Base-by-base conservation (phyloP, 192 early-diverging fungal genomes). In the Radiomyces spectabilis region DNA sequence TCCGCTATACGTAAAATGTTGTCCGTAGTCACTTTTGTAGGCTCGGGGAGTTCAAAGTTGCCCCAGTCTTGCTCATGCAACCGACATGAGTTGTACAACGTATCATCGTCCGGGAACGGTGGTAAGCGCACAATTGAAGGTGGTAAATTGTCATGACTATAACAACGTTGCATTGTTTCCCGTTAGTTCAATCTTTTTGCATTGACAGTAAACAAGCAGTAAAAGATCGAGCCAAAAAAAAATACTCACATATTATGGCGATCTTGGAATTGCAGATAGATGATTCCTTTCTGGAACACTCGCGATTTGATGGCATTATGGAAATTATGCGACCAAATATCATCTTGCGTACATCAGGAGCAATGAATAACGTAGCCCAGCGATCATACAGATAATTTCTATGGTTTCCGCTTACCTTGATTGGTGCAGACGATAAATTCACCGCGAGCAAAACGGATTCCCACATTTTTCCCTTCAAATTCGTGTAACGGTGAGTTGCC, bases 401-500 rank as follows among this genome's bases (percentile, higher is more conserved):
- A 8, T 40, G 34, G 4, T 40, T 51, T 42, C 31, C 18, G 18
- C 7, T 43, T 40, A 67, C 65, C 65, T 67, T 67, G 65, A 54
- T 67, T 67, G 19, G 65, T 67, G 27, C 65, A 67, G 15, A 67
- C 56, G 8, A 67, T 43, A 37, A 60, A 67, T 43, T 67, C 65
- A 21, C 65, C 65, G 24, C 65, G 51, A 43, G 65, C 65, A 55
- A 61, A 67, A 4, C 65, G 51, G 38, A 67, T 67, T 18, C 65
- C 65, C 21, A 67, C 55, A 45, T 67, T 67, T 50, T 59, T 67
- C 16, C 65, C 65, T 50, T 67, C 65, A n/a, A 67, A 67, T 43
- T 67, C 65, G 41, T 59, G 65, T 26, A 59, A 53, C 9, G 58
- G 58, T 10, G 65, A 57, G 35, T 55, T 55, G 4, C 65, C 65